Percentiles rank a stretch among this genome's conserved stretches.
Conservation (phyloP, 345 rosid genomes). For the Brassica juncea region DNA sequence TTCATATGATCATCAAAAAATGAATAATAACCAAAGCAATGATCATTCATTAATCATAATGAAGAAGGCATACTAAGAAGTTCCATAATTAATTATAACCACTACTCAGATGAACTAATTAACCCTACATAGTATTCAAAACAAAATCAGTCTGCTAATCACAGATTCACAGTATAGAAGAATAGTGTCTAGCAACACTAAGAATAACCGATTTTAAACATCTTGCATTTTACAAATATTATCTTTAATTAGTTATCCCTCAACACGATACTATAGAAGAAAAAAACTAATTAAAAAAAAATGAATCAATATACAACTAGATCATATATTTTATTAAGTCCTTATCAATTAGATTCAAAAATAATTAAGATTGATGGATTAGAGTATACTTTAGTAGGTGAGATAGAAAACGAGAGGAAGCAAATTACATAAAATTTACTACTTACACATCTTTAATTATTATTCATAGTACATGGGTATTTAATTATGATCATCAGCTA, state of each 20-base stretch:
- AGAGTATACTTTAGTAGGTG: constrained; percentile 7
- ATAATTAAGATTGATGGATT: constrained; percentile 14
- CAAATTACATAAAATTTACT: constrained; percentile 26
- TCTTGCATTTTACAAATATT: constrained; percentile 12
- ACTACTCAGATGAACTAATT: background rate
- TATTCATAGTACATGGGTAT: constrained; percentile 29
- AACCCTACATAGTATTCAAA: background rate
- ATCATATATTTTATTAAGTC: constrained; percentile 16
- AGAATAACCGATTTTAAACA: background rate
- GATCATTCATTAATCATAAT: background rate
- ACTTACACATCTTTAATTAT: constrained; percentile 29
- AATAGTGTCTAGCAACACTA: background rate
- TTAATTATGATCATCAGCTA: constrained; percentile 18
- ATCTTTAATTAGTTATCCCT: background rate
- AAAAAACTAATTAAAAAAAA: background rate
- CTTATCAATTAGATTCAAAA: background rate
- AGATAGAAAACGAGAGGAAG: constrained; percentile 6
- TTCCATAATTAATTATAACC: background rate
- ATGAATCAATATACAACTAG: constrained; percentile 5
- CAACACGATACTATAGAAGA: background rate
- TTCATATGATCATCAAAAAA: background rate
- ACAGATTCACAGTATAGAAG: background rate
- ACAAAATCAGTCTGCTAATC: background rate
- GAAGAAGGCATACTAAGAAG: background rate
- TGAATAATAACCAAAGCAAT: background rate